Conservation (phyloP, 768 basidiomycete genomes). For the Cystobasidium ongulense region DNA sequence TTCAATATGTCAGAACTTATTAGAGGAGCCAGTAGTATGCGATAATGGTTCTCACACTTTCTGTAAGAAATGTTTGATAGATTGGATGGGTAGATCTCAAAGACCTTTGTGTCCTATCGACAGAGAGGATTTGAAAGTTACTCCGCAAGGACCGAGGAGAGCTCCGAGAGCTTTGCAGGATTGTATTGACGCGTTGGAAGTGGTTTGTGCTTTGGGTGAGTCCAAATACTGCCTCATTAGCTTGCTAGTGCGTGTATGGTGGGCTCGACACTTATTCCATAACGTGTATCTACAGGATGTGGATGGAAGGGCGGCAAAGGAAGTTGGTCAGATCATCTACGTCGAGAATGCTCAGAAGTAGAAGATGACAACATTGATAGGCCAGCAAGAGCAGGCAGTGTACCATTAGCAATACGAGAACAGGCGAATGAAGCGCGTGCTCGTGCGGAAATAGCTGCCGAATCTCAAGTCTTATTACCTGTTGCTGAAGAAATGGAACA, state of each 20-base stretch:
- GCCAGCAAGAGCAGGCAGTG: background rate
- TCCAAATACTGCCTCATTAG: background rate
- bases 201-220: background rate
- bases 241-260: background rate
- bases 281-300: background rate
- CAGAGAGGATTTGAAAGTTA: background rate
- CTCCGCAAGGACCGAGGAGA: background rate
- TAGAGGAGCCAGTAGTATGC: background rate
- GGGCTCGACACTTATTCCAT: too few species aligned
- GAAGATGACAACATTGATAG: background rate
- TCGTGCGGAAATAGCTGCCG: background rate
- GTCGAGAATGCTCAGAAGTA: background rate
- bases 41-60: background rate
- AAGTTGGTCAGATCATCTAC: background rate
- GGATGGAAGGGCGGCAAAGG: background rate
- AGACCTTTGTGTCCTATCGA: background rate
- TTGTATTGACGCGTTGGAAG: background rate
- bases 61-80: background rate
- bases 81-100: background rate
- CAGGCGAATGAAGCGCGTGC: background rate
- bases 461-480: background rate
- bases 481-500: background rate
- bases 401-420: background rate
- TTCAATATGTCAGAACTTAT: background rate
- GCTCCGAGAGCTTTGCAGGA: background rate